phyloP scores from a whole-genome alignment of 1,284 basidiomycete species.

The Sphagnurus paluster region DNA sequence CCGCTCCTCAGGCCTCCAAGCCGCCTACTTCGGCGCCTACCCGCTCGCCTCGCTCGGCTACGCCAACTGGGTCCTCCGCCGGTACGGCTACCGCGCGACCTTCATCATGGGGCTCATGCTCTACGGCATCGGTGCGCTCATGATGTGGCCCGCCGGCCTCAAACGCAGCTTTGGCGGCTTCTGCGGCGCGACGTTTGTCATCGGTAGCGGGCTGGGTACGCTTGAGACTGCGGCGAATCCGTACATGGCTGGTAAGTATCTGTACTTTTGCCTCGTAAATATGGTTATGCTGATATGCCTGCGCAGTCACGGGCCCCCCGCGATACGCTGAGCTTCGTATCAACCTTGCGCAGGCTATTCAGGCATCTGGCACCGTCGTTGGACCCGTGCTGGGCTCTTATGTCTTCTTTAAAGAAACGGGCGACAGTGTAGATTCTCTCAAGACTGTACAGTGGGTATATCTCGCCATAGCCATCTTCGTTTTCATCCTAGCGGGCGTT shows the following conservation, averaged over 20 bases:
- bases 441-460: conserved; percentile 37
- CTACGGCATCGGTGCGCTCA: conserved; percentile 34
- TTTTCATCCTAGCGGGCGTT: conserved; percentile 32
- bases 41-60: conserved; percentile 33
- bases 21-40: conserved; percentile 81
- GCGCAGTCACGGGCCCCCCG: conserved; percentile 31
- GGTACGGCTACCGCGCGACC: conserved; percentile 33
- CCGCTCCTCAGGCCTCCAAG: conserved; percentile 82
- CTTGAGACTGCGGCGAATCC: conserved; percentile 37
- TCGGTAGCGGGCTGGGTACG: conserved; percentile 34
- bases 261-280: not conserved
- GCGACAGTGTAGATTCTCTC: conserved; percentile 30
- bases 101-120: conserved; percentile 33
- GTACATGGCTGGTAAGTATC: conserved; percentile 32
- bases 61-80: conserved; percentile 32
- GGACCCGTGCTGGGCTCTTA: conserved; percentile 34
- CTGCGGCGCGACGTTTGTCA: conserved; percentile 37
- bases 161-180: conserved; percentile 36
- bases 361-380: conserved; percentile 34
- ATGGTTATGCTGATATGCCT: not conserved
- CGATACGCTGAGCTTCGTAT: conserved; percentile 35
- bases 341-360: conserved; percentile 34
- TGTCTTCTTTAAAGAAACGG: conserved; percentile 34
- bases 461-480: conserved; percentile 34
- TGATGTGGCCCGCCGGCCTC: conserved; percentile 38